Conservation (phyloP, 495 filamentous ascomycete species). For the Echria macrotheca region DNA sequence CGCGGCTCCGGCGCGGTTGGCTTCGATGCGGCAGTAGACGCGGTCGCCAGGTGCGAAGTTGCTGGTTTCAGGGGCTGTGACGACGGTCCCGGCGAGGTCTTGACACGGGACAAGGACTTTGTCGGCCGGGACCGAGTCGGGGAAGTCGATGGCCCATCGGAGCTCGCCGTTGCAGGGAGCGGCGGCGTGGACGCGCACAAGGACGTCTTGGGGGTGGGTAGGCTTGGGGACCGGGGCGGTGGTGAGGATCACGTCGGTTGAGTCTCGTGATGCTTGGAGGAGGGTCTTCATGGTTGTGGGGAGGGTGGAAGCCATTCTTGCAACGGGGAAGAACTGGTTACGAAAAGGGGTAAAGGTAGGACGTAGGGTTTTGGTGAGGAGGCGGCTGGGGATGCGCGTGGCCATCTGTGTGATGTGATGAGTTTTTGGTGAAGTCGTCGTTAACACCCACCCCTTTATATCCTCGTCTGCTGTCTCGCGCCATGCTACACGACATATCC, state of each 20-base stretch:
- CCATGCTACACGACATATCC: no score
- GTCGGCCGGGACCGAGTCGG: constrained; percentile 33
- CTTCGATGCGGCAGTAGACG: constrained; percentile 51
- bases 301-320: no score
- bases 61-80: constrained; percentile 43
- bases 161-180: constrained; percentile 56
- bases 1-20: constrained; percentile 47
- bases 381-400: no score
- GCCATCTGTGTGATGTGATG: no score
- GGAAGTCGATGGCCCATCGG: constrained; percentile 39
- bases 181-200: constrained; percentile 54
- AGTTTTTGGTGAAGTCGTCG: no score
- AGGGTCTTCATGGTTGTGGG: constrained; percentile 27
- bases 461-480: no score
- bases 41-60: constrained; percentile 49
- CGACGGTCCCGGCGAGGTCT: constrained; percentile 42
- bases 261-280: constrained; percentile 23
- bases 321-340: no score
- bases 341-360: no score
- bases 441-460: no score
- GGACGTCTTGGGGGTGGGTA: constrained; percentile 43
- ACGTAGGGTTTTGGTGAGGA: no score
- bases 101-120: constrained; percentile 48
- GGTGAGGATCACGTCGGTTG: constrained; percentile 19
- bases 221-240: constrained; percentile 24